Base-by-base conservation (phyloP, 164 flowering plant species). In the Annona squamosa region DNA sequence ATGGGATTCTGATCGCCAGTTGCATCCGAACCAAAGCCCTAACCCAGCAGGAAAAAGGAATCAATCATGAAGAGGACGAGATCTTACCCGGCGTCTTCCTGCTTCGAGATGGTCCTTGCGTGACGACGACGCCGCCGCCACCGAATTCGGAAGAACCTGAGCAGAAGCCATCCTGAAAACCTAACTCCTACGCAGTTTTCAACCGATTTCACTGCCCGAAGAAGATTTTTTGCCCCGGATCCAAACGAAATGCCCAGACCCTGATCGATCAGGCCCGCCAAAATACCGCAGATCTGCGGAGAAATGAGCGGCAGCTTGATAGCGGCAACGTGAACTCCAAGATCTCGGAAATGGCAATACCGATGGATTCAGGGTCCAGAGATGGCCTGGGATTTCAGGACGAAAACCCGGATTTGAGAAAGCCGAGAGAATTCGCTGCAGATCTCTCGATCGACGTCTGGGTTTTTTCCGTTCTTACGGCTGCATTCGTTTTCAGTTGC, bases 91-190 rank as follows among this genome's bases (percentile, higher is more conserved):
- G 47, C 87, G 87, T 76, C 82, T 90, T 48, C 98, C 98, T 65
- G 94, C 92, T 82, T 85, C 89, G 72, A 89, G 83, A 83, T 86
- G 87, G 77, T 84, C 88, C 73, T 88, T 82, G 70, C 89, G 89
- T 72, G 85, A 85, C 17, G 85, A 83, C 65, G 84, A 76, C 13
- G 86, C 82, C 65, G 84, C 72, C 48, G 75, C 74, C n/a, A 72
- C 75, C 18, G 81, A 41, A 42, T 73, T 83, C 6, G 89, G 82
- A 80, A 85, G 74, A 74, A 89, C 92, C 88, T 88, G 92, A 70
- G 88, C 91, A 73, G 94, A 86, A 73, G 93, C 92, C 96, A 92
- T 93, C 67, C 57, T 48, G 46, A 71, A 66, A 67, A 10, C 71
- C 73, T 69, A 75, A 71, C 70, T 45, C 70, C 17, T 45, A 6